Base-by-base conservation (phyloP, 768 basidiomycete species). In the Phylloporus sp. region DNA sequence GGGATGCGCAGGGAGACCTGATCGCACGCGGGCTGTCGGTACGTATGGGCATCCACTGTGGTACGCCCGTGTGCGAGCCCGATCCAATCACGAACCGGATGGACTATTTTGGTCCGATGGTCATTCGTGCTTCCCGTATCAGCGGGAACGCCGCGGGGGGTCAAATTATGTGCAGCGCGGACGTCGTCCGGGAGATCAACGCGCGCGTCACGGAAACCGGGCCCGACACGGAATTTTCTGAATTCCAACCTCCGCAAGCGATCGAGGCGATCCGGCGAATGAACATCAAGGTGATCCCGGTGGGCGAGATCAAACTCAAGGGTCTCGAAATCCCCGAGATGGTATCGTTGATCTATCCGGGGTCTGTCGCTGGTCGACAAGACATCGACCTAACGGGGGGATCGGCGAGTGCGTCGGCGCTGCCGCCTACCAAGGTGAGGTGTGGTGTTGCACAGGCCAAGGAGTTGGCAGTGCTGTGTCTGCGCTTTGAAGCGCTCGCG, bases 61-160 rank as follows among this genome's bases (percentile, higher is more conserved):
- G 96, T 14, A 65, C 67, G 18, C 96, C 96, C 0, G 77, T 89
- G 23, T 96, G 92, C 61, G 94, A 96, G 60, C 77, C 81, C 4
- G 96, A 99, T 66, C 85, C 87, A 3, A 83, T 91, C 61, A 95
- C 92, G 5, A 73, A 82, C 49, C 86, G 96, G 36, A 98, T 99
- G 96, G 95, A 98, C 65, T 98, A 98, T 68, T 90, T 95, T 58
- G 94, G 94, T 0, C 85, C 92, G 1, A 90, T 96, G 81, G 91
- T 95, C 55, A 98, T 97, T 66, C 87, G 93, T 26, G 77, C 94
- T 0, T 82, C 95, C 6, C 79, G 95, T 32, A 89, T 99, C 58
- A 80, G 74, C 49, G 81, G 84, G 18, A 78, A 73, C 47, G 93
- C 96, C 1, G 80, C 81, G 9, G 96, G 96, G 7, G 96, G 96